Evolutionary conservation across 208 protist species (phyloP).

Genomic region (Blastocrithidia nonstop): DNA sequence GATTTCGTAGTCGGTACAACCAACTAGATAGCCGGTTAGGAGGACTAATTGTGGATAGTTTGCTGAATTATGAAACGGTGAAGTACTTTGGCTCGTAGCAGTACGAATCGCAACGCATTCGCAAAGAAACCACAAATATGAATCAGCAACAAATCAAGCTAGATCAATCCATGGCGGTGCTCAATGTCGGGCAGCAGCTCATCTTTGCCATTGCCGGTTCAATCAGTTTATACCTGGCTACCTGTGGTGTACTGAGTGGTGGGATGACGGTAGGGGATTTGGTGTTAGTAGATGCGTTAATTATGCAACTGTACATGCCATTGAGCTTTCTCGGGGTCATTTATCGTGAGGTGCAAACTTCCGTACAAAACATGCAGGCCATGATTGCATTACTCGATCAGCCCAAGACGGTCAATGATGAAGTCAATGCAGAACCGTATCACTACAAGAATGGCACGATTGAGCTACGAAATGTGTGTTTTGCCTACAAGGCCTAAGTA

Average conservation of each 20-base stretch:
- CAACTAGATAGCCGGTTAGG: slow-evolving; percentile 77
- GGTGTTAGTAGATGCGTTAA: slow-evolving; percentile 85
- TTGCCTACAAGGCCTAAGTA: slow-evolving; percentile 48
- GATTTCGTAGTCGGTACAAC: slow-evolving; percentile 84
- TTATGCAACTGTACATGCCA: slow-evolving; percentile 93
- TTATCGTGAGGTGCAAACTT: slow-evolving; percentile 87
- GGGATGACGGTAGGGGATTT: slow-evolving; percentile 89
- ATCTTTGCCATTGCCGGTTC: slow-evolving; percentile 84
- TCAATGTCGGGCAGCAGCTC: slow-evolving; percentile 91
- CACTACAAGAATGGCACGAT: slow-evolving; percentile 68
- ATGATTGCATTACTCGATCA: slow-evolving; percentile 84
- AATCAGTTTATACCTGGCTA: slow-evolving; percentile 71
- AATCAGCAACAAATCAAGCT: slow-evolving; percentile 64
- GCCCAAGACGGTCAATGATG: slow-evolving; percentile 24
- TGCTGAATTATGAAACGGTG: slow-evolving; percentile 93
- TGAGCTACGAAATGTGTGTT: slow-evolving; percentile 77
- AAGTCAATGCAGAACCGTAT: slow-evolving; percentile 33
- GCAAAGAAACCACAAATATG: slow-evolving; percentile 52
- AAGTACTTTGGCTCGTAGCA: slow-evolving; percentile 88
- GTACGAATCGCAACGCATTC: slow-evolving; percentile 65
- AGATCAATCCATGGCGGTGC: slow-evolving; percentile 74
- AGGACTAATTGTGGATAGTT: slow-evolving; percentile 81
- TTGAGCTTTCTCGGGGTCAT: slow-evolving; percentile 94
- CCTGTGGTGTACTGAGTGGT: slow-evolving; percentile 58
- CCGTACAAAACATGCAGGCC: slow-evolving; percentile 90